Base-by-base conservation (phyloP, 2,329 filamentous ascomycete species). In the Xylaria arbuscula region DNA sequence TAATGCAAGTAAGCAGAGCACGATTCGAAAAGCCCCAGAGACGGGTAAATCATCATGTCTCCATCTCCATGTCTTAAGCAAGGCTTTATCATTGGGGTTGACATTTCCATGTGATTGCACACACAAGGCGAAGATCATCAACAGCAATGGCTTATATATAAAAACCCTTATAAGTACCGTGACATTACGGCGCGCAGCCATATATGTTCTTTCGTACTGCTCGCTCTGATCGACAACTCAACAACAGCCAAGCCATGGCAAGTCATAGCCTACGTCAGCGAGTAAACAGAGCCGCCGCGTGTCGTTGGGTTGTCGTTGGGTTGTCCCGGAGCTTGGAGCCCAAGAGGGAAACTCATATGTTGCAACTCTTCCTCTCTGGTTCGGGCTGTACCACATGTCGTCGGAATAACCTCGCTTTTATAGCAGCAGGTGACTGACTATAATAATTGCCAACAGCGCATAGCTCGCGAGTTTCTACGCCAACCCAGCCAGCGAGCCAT, bases 291-390 rank as follows among this genome's bases (percentile, higher is more conserved):
- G 38, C 59, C 36, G 62, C 60, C 42, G 36, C 62, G 42, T 60
- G 50, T 45, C 38, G 55, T 48, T 60, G 13, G 28, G 8, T 69
- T 71, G 69, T 69, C 67, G 64, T 48, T 60, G 13, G 28, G 8
- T 69, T 71, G 69, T 69, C 67, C 64, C 66, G 66, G 69, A 60
- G 66, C 45, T 62, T 15, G 17, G 42, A 19, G n/a, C 66, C 59
- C 13, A 69, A 68, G 36, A 57, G 40, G 69, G 69, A 54, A 69
- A 63, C 58, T 61, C 51, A 32, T 48, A n/a, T 36, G 10, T 17
- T 40, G 19, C 48, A 42, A 11, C 22, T 53, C 51, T 13, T n/a
- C 28, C 28, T 3, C 24, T 40, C 24, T 45, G 15, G 19, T 45
- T 40, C 51, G 13, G 38, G 36, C 63, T n/a, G 15, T 45, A 24